A percentile compares a stretch with the other conserved stretches of the same genome.
Evolutionary conservation across 2,329 filamentous ascomycete genomes (phyloP).

Genomic region (Rutstroemia sp.): DNA sequence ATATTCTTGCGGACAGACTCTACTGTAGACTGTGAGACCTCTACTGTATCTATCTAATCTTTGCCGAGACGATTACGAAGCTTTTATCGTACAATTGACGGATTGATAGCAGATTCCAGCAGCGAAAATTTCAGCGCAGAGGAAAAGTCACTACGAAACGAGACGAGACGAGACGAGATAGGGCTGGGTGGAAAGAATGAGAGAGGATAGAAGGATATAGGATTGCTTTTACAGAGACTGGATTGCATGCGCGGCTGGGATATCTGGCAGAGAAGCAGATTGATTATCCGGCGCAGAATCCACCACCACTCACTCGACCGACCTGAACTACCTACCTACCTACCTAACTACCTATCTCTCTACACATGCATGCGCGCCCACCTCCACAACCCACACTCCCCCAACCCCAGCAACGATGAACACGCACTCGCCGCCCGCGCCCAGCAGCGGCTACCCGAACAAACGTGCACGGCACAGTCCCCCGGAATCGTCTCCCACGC

Average conservation of each 20-base stretch:
- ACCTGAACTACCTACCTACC: not conserved
- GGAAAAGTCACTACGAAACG: not conserved
- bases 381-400: too few species aligned
- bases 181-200: not conserved
- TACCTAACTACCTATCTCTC: not conserved
- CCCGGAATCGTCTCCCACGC: slow-evolving; percentile 30
- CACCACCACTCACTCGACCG: too few species aligned
- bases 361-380: not conserved
- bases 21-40: too few species aligned
- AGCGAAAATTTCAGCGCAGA: not conserved
- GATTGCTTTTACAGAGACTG: not conserved
- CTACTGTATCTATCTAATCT: not conserved
- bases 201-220: not conserved
- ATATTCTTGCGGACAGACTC: too few species aligned
- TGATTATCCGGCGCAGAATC: too few species aligned
- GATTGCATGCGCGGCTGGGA: not conserved
- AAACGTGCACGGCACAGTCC: slow-evolving; percentile 52
- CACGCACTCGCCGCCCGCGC: slow-evolving; percentile 42
- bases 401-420: slow-evolving; percentile 32
- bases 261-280: not conserved
- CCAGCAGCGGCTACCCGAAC: slow-evolving; percentile 35
- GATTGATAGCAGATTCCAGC: not conserved
- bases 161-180: not conserved
- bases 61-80: slow-evolving; percentile 1
- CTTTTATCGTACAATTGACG: not conserved